Base-by-base conservation (phyloP, 2,329 filamentous ascomycete genomes). In the Curvularia sp. region DNA sequence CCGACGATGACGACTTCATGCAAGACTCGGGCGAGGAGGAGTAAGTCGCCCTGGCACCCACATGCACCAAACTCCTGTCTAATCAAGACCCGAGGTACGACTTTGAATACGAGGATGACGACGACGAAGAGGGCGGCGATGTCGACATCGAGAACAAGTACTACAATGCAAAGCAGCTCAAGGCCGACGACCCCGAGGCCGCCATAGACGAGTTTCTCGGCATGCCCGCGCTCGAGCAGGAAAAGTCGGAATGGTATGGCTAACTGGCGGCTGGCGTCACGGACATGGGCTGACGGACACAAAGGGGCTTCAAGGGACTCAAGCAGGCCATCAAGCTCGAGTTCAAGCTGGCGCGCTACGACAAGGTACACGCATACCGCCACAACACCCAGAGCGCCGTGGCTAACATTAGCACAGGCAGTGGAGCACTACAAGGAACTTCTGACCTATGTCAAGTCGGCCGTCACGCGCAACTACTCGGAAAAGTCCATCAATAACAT, bases 401-500 rank as follows among this genome's bases (percentile, higher is more conserved):
- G 69, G 68, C 73, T 73, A 64, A 67, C 20, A 49, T 58, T 44
- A 31, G 49, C 5, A 28, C 65, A 97, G 92, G 94, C 94, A 7
- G 88, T 93, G 48, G 88, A 94, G 74, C 93, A 99, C 78, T 99
- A 96, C 79, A 89, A 87, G 65, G 93, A 98, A 80, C 91, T 99
- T 30, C 87, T 99, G 65, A 98, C 93, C 47, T 99, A 98, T 73
- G 93, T 98, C 80, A 97, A 95, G 78, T 96, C 92, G 3, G 94
- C 94, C 7, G 94, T 99, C 47, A 98, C 95, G 41, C 88, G 95
- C 63, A 99, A 98, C 79, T 98, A 98, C 79, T 97, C 95, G 1
- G 95, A 99, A 79, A 98, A 98, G 78, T 98, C 94, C 12, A 97
- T 99, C 81, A 98, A 98, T 81, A 98, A 97, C 77, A 97, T 99